Evolutionary conservation across 2,329 filamentous ascomycete genomes (phyloP).

Genomic region (Botrytis byssoidea): DNA sequence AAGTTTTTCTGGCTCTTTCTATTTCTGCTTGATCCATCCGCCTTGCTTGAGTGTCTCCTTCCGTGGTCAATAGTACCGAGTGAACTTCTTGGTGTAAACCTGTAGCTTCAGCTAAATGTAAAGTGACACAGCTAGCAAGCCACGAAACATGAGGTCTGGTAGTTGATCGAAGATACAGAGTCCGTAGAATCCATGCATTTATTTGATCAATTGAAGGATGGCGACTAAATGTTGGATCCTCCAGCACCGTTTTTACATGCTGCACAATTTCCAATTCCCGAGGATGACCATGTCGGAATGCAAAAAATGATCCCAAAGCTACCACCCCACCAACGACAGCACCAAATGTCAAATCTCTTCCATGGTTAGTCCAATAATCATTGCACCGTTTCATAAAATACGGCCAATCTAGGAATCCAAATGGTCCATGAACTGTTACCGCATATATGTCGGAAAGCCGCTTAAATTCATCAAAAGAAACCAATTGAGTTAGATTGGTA

Average conservation of each 20-base stretch:
- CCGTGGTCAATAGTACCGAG: slow-evolving; percentile 6
- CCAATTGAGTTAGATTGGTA: slow-evolving; percentile 30
- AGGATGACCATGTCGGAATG: slow-evolving; percentile 26
- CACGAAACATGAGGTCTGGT: slow-evolving; percentile 36
- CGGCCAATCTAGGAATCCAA: slow-evolving; percentile 38
- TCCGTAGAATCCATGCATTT: slow-evolving; percentile 31
- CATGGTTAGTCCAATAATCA: slow-evolving; percentile 37
- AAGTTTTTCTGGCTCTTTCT: slow-evolving; percentile 19
- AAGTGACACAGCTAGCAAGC: slow-evolving; percentile 33
- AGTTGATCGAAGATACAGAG: slow-evolving; percentile 35
- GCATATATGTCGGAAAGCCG: slow-evolving; percentile 35
- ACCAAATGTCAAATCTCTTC: slow-evolving; percentile 38
- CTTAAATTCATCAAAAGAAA: slow-evolving; percentile 17
- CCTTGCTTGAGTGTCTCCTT: slow-evolving; percentile 10
- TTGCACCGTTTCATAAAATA: slow-evolving; percentile 32
- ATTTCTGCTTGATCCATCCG: slow-evolving; percentile 16
- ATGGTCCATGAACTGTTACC: slow-evolving; percentile 36
- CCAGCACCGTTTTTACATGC: slow-evolving; percentile 31
- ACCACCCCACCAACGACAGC: slow-evolving; percentile 39
- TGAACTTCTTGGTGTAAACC: slow-evolving; percentile 35
- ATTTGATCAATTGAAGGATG: slow-evolving; percentile 30
- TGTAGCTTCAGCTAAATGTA: slow-evolving; percentile 37
- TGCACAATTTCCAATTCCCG: slow-evolving; percentile 36
- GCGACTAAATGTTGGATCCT: slow-evolving; percentile 24
- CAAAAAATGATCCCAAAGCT: slow-evolving; percentile 41